These are phyloP conservation scores for Geosmithia putterillii DNA, from an alignment of 2,329 filamentous ascomycete species.

Conservation along the genomic window DNA sequence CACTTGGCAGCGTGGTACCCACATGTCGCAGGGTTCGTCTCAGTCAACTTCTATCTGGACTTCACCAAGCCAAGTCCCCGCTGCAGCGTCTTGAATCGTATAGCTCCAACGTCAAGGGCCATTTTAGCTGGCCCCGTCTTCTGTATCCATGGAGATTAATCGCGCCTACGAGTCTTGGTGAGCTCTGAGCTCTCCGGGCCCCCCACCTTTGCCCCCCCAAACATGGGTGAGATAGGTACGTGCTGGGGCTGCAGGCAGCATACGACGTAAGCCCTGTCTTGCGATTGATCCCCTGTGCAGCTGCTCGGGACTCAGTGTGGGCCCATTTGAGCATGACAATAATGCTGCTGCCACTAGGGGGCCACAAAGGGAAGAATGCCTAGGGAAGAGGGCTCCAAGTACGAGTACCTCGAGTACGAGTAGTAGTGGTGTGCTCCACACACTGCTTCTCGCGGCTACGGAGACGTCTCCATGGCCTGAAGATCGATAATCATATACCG, in stretches of 20 bases:
- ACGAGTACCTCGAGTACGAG: background rate
- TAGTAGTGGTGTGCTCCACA: background rate
- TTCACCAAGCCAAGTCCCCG: too few species aligned
- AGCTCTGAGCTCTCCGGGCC: background rate
- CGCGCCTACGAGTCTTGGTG: background rate
- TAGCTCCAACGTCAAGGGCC: background rate
- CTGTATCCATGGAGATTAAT: background rate
- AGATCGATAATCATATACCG: background rate
- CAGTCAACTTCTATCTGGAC: background rate
- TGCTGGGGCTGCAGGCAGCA: background rate
- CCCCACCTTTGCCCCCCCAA: background rate
- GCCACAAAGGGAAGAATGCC: too few species aligned
- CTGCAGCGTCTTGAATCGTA: background rate
- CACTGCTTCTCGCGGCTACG: background rate
- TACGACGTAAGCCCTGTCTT: background rate
- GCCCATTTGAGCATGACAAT: background rate
- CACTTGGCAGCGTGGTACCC: background rate
- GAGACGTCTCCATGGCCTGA: background rate
- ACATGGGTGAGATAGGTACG: background rate
- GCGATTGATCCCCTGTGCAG: background rate
- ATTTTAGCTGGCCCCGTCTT: background rate
- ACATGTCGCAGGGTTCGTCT: background rate
- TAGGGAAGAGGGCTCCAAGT: too few species aligned
- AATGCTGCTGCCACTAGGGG: too few species aligned
- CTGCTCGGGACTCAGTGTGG: background rate